These are phyloP conservation scores for Coemansia sp. DNA, from an alignment of 192 early-diverging fungal species.

Conservation along the genomic window DNA sequence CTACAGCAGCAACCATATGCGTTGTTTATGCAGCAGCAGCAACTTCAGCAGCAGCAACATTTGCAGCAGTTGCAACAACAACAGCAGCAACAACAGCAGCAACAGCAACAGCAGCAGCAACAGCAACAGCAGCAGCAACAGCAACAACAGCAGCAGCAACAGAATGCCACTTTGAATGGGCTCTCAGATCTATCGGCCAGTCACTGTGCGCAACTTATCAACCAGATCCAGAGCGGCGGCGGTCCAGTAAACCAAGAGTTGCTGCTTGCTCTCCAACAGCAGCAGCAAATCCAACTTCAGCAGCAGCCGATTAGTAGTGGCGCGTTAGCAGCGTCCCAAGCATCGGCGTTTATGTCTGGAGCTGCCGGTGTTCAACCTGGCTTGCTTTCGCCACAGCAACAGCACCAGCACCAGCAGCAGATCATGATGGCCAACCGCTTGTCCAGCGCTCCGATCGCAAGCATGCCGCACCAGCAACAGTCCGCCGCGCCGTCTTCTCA, in stretches of 20 bases:
- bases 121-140: conserved; percentile 22
- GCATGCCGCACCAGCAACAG: conserved; percentile 9
- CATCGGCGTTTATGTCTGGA: conserved; percentile 22
- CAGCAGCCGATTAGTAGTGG: conserved; percentile 10
- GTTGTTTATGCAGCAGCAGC: conserved; percentile 20
- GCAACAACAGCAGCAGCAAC: conserved; percentile 4
- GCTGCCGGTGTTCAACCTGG: conserved; percentile 4
- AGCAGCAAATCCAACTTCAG: conserved; percentile 14
- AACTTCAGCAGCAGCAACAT: conserved; percentile 25
- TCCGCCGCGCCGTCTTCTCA: conserved; percentile 2
- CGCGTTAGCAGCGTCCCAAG: conserved; percentile 14
- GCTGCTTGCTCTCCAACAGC: conserved; percentile 23
- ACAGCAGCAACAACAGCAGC: conserved; percentile 11
- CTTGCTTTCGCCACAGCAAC: conserved; percentile 17
- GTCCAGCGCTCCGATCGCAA: background rate
- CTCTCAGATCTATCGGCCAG: conserved; percentile 15
- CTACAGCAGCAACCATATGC: conserved; percentile 25
- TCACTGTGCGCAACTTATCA: conserved; percentile 26
- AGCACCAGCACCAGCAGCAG: conserved; percentile 25
- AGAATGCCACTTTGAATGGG: conserved; percentile 2
- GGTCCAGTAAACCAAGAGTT: conserved; percentile 21
- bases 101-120: conserved; percentile 25
- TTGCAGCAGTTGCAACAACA: conserved; percentile 10
- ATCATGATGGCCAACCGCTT: conserved; percentile 8
- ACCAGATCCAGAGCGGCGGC: conserved; percentile 33